These are phyloP conservation scores for Scutellaria baicalensis DNA, from an alignment of 257 asterid species.

Conservation along the genomic window DNA sequence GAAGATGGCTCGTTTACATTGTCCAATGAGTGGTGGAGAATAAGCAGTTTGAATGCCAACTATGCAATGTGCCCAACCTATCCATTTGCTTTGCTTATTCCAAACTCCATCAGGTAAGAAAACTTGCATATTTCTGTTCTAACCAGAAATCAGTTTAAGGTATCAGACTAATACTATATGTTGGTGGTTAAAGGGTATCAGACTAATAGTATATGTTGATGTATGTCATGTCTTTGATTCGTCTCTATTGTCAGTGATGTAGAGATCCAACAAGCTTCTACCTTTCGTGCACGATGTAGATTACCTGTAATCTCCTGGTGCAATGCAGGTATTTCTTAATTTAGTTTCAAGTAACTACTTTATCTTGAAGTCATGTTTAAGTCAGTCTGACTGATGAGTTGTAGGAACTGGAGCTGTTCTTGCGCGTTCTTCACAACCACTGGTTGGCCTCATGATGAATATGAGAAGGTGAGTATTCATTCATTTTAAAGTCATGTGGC, in stretches of 20 bases:
- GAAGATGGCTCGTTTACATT: constrained; percentile 76
- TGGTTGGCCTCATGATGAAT: constrained; percentile 98
- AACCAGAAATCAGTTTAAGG: constrained; percentile 3
- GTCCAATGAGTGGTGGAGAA: constrained; percentile 88
- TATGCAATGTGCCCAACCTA: constrained; percentile 78
- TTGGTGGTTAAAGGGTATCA: constrained; percentile 22
- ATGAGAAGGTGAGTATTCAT: constrained; percentile 70
- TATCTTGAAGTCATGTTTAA: constrained; percentile 15
- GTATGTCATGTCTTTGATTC: constrained; percentile 19
- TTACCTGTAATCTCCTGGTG: constrained; percentile 96
- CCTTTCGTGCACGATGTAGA: constrained; percentile 84
- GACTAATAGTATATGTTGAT: constrained; percentile 16
- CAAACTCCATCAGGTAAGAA: constrained; percentile 70
- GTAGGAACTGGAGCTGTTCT: constrained; percentile 93
- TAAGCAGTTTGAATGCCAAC: constrained; percentile 63
- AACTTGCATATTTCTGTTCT: not conserved
- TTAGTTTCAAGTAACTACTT: constrained; percentile 16
- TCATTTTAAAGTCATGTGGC: not conserved
- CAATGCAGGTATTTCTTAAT: constrained; percentile 54
- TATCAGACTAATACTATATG: constrained; percentile 11
- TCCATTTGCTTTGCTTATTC: constrained; percentile 94
- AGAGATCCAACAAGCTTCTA: constrained; percentile 77
- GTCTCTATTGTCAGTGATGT: constrained; percentile 55
- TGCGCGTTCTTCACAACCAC: constrained; percentile 96
- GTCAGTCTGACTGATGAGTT: constrained; percentile 23